Evolutionary conservation across 2,329 filamentous ascomycete species (phyloP).

Genomic region (Truncatella angustata): DNA sequence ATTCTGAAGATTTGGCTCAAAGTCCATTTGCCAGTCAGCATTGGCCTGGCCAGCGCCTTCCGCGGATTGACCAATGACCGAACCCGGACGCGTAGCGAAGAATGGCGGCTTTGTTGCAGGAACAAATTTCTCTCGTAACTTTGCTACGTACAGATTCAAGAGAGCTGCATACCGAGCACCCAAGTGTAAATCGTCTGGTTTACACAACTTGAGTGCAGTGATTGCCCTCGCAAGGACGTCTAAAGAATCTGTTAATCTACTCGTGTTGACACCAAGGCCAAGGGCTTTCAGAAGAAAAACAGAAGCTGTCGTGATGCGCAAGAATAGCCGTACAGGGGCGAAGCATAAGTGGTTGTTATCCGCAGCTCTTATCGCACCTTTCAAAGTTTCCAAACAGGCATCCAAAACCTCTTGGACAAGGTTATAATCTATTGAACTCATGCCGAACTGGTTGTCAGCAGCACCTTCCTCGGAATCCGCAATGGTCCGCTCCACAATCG

Average conservation of each 20-base stretch:
- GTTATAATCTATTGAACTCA: not conserved
- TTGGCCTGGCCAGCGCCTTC: not conserved
- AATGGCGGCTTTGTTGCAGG: not conserved
- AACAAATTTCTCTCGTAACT: not conserved
- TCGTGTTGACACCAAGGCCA: constrained; percentile 7
- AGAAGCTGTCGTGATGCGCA: constrained; percentile 50
- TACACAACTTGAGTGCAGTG: not conserved
- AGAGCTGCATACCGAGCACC: not conserved
- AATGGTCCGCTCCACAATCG: not conserved
- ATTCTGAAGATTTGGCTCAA: not conserved
- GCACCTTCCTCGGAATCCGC: not conserved
- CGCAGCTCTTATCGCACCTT: not conserved
- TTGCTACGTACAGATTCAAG: not conserved
- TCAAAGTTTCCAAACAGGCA: not conserved
- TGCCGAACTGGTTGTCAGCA: not conserved
- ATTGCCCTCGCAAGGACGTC: not conserved
- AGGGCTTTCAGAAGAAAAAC: constrained; percentile 48
- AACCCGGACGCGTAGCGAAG: not conserved
- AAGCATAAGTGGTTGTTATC: not conserved
- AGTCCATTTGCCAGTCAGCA: not conserved
- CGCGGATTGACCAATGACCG: not conserved
- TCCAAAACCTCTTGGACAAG: not conserved
- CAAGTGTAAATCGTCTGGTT: not conserved
- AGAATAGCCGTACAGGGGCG: not conserved
- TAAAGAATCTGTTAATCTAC: not conserved